These are phyloP conservation scores for Rhizopogon vinicolor DNA, from an alignment of 768 basidiomycete genomes.

Conservation along the genomic window DNA sequence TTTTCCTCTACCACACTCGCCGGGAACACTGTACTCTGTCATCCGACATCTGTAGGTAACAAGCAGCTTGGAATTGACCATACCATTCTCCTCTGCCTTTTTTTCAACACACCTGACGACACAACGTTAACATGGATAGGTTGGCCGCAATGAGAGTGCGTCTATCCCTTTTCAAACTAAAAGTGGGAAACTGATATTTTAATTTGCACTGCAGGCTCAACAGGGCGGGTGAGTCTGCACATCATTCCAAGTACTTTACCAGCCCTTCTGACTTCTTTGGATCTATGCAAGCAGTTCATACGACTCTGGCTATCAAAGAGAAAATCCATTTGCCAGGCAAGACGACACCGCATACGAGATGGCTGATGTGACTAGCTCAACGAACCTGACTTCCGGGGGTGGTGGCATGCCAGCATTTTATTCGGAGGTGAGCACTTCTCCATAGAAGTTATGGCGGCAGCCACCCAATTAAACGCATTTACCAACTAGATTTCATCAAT, in stretches of 20 bases:
- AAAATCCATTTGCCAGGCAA: constrained; percentile 66
- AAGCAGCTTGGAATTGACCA: background rate
- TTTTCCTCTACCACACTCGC: background rate
- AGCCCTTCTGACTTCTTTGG: constrained; percentile 7
- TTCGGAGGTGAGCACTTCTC: constrained; percentile 50
- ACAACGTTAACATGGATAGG: constrained; percentile 58
- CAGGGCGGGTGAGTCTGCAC: constrained; percentile 49
- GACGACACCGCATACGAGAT: constrained; percentile 63
- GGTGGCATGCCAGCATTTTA: constrained; percentile 72
- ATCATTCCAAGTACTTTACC: constrained; percentile 18
- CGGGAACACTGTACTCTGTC: background rate
- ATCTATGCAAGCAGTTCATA: constrained; percentile 21
- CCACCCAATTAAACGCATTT: background rate
- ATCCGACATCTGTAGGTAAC: background rate
- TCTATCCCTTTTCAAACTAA: background rate
- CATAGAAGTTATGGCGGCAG: background rate
- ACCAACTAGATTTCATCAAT: constrained; percentile 60
- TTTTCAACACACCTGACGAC: constrained; percentile 50
- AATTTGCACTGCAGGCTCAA: constrained; percentile 47
- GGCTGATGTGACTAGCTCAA: constrained; percentile 60
- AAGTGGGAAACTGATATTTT: constrained; percentile 3
- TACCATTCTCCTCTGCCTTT: background rate
- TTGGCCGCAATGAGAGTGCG: constrained; percentile 81
- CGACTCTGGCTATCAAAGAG: constrained; percentile 26
- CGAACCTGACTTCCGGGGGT: constrained; percentile 37